Conservation (phyloP, 164 flowering plant species). For the Cinnamomum chago region DNA sequence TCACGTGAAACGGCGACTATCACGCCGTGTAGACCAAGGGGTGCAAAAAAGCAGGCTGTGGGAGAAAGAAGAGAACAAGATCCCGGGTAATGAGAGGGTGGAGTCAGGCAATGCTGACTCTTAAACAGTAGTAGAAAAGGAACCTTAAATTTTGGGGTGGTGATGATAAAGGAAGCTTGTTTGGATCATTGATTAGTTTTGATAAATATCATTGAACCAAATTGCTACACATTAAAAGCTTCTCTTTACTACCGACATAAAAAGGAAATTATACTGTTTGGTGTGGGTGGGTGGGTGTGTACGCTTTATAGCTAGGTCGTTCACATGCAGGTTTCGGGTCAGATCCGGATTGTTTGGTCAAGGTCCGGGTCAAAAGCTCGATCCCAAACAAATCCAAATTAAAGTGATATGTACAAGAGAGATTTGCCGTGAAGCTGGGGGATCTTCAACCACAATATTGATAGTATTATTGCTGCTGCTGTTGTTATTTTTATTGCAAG, state of each 20-base stretch:
- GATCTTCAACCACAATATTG: no score
- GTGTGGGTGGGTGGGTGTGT: not conserved
- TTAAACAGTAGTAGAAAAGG: not conserved
- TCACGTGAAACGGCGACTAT: slow-evolving; percentile 14
- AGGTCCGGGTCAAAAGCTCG: no score
- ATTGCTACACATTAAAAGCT: not conserved
- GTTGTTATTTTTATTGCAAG: no score
- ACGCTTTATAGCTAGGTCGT: not conserved
- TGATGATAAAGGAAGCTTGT: not conserved
- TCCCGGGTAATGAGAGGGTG: slow-evolving; percentile 9
- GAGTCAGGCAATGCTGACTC: not conserved
- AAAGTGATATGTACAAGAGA: no score
- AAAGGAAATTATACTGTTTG: no score
- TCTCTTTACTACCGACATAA: not conserved
- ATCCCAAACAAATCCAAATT: no score
- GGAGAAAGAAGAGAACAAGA: slow-evolving; percentile 13
- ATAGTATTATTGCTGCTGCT: no score
- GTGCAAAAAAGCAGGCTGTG: not conserved
- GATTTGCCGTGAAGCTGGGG: no score
- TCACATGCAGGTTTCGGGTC: no score
- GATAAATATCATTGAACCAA: not conserved
- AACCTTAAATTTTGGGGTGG: not conserved
- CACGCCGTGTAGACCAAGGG: slow-evolving; percentile 1
- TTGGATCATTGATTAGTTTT: not conserved
- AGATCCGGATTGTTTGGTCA: no score